Base-by-base conservation (phyloP, 352 stramenopile genomes). In the Phytophthora chlamydospora region DNA sequence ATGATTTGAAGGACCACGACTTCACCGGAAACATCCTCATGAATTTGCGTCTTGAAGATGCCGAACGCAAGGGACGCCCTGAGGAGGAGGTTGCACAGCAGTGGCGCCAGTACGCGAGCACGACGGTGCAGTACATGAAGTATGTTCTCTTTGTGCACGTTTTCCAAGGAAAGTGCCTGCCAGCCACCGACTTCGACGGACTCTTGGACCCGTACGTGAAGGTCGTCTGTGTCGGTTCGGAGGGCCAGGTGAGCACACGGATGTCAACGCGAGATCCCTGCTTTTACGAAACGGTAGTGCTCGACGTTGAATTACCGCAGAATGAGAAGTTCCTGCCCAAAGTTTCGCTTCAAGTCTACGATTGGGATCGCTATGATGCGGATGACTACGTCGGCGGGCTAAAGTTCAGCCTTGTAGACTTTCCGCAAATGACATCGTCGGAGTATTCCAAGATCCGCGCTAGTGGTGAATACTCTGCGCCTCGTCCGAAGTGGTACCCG, bases 131-230 rank as follows among this genome's bases (percentile, higher is more conserved):
- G 40, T 89, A 88, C 70, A 90, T 80, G 58, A 82, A 82, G 55
- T 96, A 93, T 61, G 85, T 82, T 27, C 70, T 96, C 6, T 87
- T 93, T 32, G 77, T 90, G 29, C 83, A 96, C 73, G 69, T 96
- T 16, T 96, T 89, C 62, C 88, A 96, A 58, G 87, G 79, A 27
- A 77, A 80, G 32, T 79, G 68, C 27, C 66, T 96, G 5, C 85
- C 88, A 7, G 71, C 85, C n/a, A 74, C 79, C 2, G 88, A 96
- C 41, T 69, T 75, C 32, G 91, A 93, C 31, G 85, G 88, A 7
- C 51, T 90, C 0, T 49, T 95, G 14, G 85, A 96, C 33, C 85
- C 88, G 3, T 96, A 94, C 64, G 77, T 96, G 16, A 92, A 93
- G 47, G 72, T 93, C n/a, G 77, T 71, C n/a, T 96, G 88, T 39